These are phyloP conservation scores for Alternaria sp. DNA, from an alignment of 2,329 filamentous ascomycete genomes.

Conservation along the genomic window DNA sequence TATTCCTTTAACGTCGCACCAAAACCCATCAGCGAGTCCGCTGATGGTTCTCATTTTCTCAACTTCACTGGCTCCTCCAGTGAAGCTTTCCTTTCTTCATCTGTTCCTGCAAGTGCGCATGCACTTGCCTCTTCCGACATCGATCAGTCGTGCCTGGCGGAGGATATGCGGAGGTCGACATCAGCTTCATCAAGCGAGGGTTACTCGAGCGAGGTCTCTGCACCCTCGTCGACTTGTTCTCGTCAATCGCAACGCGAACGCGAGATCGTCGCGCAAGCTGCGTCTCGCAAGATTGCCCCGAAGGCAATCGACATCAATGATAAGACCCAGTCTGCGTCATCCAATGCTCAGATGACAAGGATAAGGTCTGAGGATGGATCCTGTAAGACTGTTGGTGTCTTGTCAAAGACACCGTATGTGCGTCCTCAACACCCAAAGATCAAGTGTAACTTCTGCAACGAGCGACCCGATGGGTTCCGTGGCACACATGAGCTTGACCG, in stretches of 20 bases:
- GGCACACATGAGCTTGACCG: slow-evolving; percentile 77
- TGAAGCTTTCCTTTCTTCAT: slow-evolving; percentile 47
- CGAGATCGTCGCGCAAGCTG: slow-evolving; percentile 59
- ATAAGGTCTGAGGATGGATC: slow-evolving; percentile 63
- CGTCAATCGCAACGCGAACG: slow-evolving; percentile 59
- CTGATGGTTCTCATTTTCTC: slow-evolving; percentile 46
- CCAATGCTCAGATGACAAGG: slow-evolving; percentile 60
- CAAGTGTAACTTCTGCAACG: slow-evolving; percentile 73
- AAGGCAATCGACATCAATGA: slow-evolving; percentile 48
- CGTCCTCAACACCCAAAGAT: slow-evolving; percentile 76
- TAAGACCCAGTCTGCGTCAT: slow-evolving; percentile 42
- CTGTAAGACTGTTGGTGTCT: slow-evolving; percentile 61
- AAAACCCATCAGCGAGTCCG: slow-evolving; percentile 44
- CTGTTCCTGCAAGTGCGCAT: slow-evolving; percentile 44
- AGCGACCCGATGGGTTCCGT: slow-evolving; percentile 80
- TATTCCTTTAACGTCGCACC: slow-evolving; percentile 48
- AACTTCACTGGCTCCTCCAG: slow-evolving; percentile 49
- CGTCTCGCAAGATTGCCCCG: slow-evolving; percentile 60
- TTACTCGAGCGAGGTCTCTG: slow-evolving; percentile 56
- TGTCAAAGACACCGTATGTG: slow-evolving; percentile 64
- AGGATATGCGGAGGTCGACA: slow-evolving; percentile 62
- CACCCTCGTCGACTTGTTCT: slow-evolving; percentile 55
- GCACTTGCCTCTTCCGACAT: slow-evolving; percentile 45
- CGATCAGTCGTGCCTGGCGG: slow-evolving; percentile 48
- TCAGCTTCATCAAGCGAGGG: slow-evolving; percentile 50